Conservation (phyloP, 2,329 filamentous ascomycete species). For the Fusarium equiseti region DNA sequence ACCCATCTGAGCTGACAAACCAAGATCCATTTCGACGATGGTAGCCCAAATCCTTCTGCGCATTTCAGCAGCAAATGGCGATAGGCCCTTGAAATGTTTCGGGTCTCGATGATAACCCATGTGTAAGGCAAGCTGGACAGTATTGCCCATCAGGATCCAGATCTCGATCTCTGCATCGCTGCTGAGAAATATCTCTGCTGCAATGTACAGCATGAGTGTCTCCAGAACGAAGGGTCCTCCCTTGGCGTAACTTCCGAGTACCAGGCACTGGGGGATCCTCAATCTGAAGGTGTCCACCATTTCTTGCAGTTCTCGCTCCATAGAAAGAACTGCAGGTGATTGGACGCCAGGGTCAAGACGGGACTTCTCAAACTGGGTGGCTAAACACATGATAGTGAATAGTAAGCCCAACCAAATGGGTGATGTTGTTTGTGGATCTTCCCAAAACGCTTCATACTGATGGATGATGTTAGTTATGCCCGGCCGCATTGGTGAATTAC, state of each 20-base stretch:
- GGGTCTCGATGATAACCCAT: slow-evolving; percentile 62
- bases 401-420: slow-evolving; percentile 61
- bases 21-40: slow-evolving; percentile 56
- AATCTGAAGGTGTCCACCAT: slow-evolving; percentile 3
- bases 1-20: slow-evolving; percentile 60
- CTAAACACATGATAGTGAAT: slow-evolving; percentile 60
- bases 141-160: slow-evolving; percentile 52
- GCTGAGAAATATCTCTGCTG: slow-evolving; percentile 48
- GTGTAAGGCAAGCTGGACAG: slow-evolving; percentile 53
- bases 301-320: slow-evolving; percentile 8
- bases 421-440: slow-evolving; percentile 51
- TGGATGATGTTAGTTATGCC: rapidly evolving
- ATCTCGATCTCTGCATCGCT: slow-evolving; percentile 51
- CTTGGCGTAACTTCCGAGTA: slow-evolving; percentile 57
- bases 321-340: background rate
- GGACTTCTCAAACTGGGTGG: slow-evolving; percentile 40
- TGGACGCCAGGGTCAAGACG: slow-evolving; percentile 12
- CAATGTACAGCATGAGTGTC: slow-evolving; percentile 53
- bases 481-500: background rate
- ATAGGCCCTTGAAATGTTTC: slow-evolving; percentile 55
- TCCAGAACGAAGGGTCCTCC: slow-evolving; percentile 58
- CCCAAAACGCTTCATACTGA: slow-evolving; percentile 61
- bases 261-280: slow-evolving; percentile 50
- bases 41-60: slow-evolving; percentile 58
- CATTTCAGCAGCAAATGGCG: slow-evolving; percentile 59